Conservation (phyloP, 2,329 filamentous ascomycete species). For the Paecilomyces fulvus region DNA sequence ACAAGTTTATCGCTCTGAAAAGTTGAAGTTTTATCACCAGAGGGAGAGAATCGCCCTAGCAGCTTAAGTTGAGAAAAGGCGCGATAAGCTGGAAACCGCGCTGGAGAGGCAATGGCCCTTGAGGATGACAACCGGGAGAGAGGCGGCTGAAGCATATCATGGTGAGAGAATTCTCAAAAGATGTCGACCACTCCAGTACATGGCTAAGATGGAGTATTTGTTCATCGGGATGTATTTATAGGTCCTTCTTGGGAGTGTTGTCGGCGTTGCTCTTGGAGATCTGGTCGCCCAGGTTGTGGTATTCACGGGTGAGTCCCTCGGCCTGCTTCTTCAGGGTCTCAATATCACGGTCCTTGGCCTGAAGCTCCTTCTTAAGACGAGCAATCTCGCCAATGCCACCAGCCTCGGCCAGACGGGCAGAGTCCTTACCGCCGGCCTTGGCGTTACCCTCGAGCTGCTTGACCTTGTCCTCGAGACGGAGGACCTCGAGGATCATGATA, state of each 20-base stretch:
- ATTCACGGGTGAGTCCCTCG: conserved; percentile 73
- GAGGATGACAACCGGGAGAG: neutral
- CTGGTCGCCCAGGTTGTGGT: conserved; percentile 77
- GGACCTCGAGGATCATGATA: conserved; percentile 87
- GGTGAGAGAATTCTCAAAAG: neutral
- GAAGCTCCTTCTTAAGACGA: conserved; percentile 64
- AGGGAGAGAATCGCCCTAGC: neutral
- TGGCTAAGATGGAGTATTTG: neutral
- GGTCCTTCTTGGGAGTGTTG: conserved; percentile 46
- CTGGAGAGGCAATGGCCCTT: neutral
- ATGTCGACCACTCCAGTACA: neutral
- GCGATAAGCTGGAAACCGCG: neutral
- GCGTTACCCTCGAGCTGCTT: conserved; percentile 68
- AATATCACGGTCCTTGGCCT: conserved; percentile 72
- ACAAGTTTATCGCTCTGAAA: neutral
- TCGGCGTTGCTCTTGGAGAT: conserved; percentile 45
- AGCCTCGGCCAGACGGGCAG: conserved; percentile 62
- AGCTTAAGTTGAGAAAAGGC: neutral
- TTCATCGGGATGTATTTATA: conserved; percentile 32
- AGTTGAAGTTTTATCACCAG: neutral
- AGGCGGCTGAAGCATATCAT: neutral
- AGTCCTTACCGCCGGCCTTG: conserved; percentile 55
- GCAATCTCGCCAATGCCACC: conserved; percentile 66
- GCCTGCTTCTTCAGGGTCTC: conserved; percentile 88
- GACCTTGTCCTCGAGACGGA: conserved; percentile 86